Base-by-base conservation (phyloP, 352 stramenopile genomes). In the Pythium utonaiense region DNA sequence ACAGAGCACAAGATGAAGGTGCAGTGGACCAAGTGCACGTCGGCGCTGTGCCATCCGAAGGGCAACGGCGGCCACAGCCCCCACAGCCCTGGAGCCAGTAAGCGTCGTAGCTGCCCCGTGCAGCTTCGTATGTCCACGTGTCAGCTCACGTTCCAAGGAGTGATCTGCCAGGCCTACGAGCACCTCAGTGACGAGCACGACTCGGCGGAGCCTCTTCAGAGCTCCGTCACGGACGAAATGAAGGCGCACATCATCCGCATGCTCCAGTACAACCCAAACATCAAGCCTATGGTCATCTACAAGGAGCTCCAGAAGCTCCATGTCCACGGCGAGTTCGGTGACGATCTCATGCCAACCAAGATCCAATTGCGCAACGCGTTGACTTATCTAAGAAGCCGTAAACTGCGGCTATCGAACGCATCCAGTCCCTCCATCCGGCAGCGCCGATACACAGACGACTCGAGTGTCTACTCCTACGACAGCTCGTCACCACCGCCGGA, bases 1-100 rank as follows among this genome's bases (percentile, higher is more conserved):
- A 60, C 66, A 9, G 81, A 91, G 47, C 81, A 91, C 70, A 91
- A 91, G 71, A 91, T 91, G 81, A 91, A 91, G 44, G 81, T 91
- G 24, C 81, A 91, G 60, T 91, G 81, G 81, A 89, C 81, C 57
- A 89, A 88, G 67, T 91, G 81, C 66, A 91, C 81, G 30, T 91
- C 81, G 53, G 79, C 77, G 24, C 61, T 91, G 64, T 91, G 81
- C 57, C 81, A 91, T 52, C 81, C 81, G n/a, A 89, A 89, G 69
- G 14, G 42, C 48, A 40, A 71, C 19, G 40, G 65, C 41, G 19
- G 34, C 17, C 36, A 61, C 22, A 36, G 44, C n/a, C 17, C 30
- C 17, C 36, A 61, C 22, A 36, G 44, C n/a, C 17, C 30, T 8
- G 49, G 34, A 9, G 41, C 56, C 52, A 75, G 50, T 13, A 65